Evolutionary conservation across 2,329 filamentous ascomycete species (phyloP), one percentile per base, ranked within the genome.

Genomic region (Cadophora luteo-olivacea): DNA sequence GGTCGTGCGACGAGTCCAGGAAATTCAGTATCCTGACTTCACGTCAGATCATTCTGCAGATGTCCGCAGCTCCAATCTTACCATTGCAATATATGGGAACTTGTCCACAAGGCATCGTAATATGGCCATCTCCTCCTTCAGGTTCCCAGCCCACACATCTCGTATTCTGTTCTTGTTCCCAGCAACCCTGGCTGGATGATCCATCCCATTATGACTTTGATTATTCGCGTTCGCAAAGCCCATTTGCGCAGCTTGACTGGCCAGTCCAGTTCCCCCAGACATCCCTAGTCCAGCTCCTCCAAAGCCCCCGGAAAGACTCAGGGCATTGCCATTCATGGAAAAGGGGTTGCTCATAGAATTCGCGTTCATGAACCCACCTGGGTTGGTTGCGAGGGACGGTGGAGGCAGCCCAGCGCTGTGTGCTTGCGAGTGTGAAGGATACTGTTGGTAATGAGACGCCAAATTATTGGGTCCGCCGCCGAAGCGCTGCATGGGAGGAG

Each of bases 61-160:
- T 55, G 25, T 19, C 51, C 33, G 33, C 41, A 19, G n/a, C 58
- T 61, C 64, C 67, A 65, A 64, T 78, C 91, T 84, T 84, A 97
- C 94, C 96, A 99, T 98, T 75, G 94, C 95, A 81, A 99, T 95
- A 79, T 97, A 98, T 52, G 94, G 93, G 80, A 97, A 98, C 76
- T 92, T 92, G 70, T 97, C 92, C 72, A 98, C 89, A 76, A 98
- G 83, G 68, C 92, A 89, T 79, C 95, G 87, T 74, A 99, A 81
- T 61, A 92, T 84, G 9, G 89, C 91, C 91, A 99, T 96, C 82
- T 99, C 96, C 77, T 97, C 92, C 32, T 92, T 88, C 71, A 98
- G 82, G 77, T 98, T 98, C 75, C 93, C 89, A 79, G 91, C 92
- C 96, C 96, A 99, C 49, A 99, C 96, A 77, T 99, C 95, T 72